These are phyloP conservation scores for Rubus idaeus DNA, from an alignment of 306 rosid species.

Conservation along the genomic window DNA sequence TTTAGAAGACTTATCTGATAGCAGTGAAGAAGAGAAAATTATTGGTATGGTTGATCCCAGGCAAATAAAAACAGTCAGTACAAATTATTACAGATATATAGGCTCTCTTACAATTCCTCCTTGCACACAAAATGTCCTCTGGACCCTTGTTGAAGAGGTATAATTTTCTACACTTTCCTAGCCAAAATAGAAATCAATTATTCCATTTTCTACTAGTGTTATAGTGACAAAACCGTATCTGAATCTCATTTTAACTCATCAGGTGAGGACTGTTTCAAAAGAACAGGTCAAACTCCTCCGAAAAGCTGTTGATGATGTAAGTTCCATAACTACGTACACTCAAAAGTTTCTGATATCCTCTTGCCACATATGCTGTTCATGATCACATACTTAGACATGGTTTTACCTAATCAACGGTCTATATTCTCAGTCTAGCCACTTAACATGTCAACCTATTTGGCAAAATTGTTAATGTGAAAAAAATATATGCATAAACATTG, in stretches of 20 bases:
- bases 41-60: constrained; percentile 48
- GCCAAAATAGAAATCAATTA: background rate
- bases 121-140: constrained; percentile 55
- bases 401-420: background rate
- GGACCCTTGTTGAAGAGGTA: constrained; percentile 51
- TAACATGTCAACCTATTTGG: no score
- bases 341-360: background rate
- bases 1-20: constrained; percentile 31
- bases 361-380: background rate
- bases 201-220: background rate
- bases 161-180: background rate
- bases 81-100: constrained; percentile 53
- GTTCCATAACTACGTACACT: constrained; percentile 24
- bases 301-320: constrained; percentile 76
- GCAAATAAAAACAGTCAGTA: constrained; percentile 20
- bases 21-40: constrained; percentile 7
- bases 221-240: background rate
- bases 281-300: constrained; percentile 58
- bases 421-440: background rate
- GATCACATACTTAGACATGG: background rate
- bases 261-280: constrained; percentile 50
- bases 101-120: constrained; percentile 89
- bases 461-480: no score
- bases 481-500: background rate
- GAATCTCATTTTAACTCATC: background rate